Evolutionary conservation across 2,329 filamentous ascomycete species (phyloP), one percentile per base, ranked within the genome.

Genomic region (Orbilia quercus): DNA sequence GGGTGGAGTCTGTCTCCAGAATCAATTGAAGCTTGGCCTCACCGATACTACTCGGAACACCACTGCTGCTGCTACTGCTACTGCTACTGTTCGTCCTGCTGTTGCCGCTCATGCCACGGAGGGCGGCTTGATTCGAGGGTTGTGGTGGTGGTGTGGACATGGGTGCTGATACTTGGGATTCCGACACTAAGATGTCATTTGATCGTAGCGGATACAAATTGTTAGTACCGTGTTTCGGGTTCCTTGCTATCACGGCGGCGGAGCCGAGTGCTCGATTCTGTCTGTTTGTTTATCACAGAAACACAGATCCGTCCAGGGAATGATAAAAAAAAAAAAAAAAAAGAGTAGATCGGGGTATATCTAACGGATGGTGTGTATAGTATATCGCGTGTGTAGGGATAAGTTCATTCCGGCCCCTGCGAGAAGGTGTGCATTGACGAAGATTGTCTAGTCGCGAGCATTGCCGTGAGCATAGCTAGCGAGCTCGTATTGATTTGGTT

Each of bases 11-110:
- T 55, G 54, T 42, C 63, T 73, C 69, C 14, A 60, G 69, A 48
- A 73, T 73, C 48, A 60, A 66, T 36, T 63, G 53, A 31, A 73
- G 48, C 25, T 66, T 72, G 51, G 36, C 28, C n/a, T 62, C 64
- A 51, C 62, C 62, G 36, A 11, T 42, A 44, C 55, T 23, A 22
- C 20, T 45, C 25, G 31, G 22, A 36, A 42, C 45, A 31, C 11
- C 44, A 25, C 45, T 54, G 44, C 55, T 47, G 45, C 66, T 57
- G 45, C 66, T 45, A 18, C 54, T 67, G 42, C n/a, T n/a, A 51
- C 62, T 53, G 36, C 9, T 42, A 44, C 55, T 23, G n/a, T 14
- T 45, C 25, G 31, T n/a, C n/a, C 65, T 54, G 23, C 50, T 36
- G 25, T 16, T 28, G 20, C 34, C 18, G 34, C 12, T 25, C 20